phyloP scores from a whole-genome alignment of 306 rosid species.

The Dalbergia cultrata region DNA sequence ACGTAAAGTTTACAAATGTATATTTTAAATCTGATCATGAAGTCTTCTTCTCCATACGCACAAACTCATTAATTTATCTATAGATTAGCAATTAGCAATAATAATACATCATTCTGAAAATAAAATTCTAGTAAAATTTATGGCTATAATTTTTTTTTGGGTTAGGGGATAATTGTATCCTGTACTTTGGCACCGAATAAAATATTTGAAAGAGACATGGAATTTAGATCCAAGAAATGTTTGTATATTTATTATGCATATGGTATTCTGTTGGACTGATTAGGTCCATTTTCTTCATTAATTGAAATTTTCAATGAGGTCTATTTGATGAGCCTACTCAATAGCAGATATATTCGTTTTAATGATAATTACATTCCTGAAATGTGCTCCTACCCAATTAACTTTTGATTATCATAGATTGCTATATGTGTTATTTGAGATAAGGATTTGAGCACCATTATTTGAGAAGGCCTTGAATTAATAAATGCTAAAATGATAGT shows the following conservation, averaged over 20 bases:
- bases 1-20: too few relatives aligned
- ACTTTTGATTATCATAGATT: conserved; percentile 38
- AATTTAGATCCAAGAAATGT: background rate
- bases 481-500: conserved; percentile 35
- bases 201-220: conserved; percentile 43
- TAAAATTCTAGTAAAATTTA: too few relatives aligned
- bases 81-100: too few relatives aligned
- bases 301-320: conserved; percentile 6
- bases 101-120: too few relatives aligned
- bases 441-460: conserved; percentile 29
- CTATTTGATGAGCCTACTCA: conserved; percentile 44
- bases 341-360: conserved; percentile 38
- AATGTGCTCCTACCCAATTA: conserved; percentile 39
- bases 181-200: conserved; percentile 16
- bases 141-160: background rate
- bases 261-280: conserved; percentile 36
- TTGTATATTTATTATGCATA: background rate
- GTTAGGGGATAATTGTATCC: conserved; percentile 8
- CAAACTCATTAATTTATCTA: too few relatives aligned
- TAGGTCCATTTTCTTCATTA: background rate
- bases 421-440: conserved; percentile 14
- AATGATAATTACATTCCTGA: conserved; percentile 35
- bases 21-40: too few relatives aligned
- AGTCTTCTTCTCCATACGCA: too few relatives aligned
- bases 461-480: conserved; percentile 33